Conservation (phyloP, 73 alveolate genomes). For the Tetrahymena borealis region DNA sequence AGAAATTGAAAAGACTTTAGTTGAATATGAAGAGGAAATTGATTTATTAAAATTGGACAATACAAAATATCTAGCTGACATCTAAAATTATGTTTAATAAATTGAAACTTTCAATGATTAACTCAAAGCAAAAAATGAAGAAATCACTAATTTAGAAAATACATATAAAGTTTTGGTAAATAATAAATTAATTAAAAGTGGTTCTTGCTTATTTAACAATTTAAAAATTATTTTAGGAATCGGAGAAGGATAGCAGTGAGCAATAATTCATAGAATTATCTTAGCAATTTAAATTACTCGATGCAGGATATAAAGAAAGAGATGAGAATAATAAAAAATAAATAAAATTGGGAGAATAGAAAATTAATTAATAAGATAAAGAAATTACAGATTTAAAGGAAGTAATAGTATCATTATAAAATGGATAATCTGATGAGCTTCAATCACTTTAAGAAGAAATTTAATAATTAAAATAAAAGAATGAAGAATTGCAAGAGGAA, state of each 20-base stretch:
- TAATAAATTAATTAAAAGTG: neutral
- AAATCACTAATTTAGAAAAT: constrained; percentile 9
- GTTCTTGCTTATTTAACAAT: neutral
- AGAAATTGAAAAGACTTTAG: constrained; percentile 41
- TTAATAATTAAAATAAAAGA: neutral
- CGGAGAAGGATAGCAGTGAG: neutral
- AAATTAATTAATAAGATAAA: neutral
- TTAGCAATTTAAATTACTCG: neutral
- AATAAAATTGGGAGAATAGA: constrained; percentile 1
- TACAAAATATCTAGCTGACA: neutral
- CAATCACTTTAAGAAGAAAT: constrained; percentile 9
- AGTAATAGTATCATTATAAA: neutral
- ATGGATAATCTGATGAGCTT: neutral
- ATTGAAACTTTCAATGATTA: neutral
- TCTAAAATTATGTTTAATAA: neutral
- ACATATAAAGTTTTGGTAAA: constrained; percentile 4
- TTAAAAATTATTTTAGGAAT: neutral
- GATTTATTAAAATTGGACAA: constrained; percentile 14
- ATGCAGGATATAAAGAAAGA: constrained; percentile 11
- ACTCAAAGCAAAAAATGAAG: constrained; percentile 7
- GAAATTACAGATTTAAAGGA: constrained; percentile 10
- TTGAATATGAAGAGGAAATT: constrained; percentile 43
- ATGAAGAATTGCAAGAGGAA: neutral
- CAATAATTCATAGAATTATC: neutral
- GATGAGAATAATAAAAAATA: constrained; percentile 18